These are phyloP conservation scores for Pyricularia grisea DNA, from an alignment of 2,329 filamentous ascomycete genomes.

Conservation along the genomic window DNA sequence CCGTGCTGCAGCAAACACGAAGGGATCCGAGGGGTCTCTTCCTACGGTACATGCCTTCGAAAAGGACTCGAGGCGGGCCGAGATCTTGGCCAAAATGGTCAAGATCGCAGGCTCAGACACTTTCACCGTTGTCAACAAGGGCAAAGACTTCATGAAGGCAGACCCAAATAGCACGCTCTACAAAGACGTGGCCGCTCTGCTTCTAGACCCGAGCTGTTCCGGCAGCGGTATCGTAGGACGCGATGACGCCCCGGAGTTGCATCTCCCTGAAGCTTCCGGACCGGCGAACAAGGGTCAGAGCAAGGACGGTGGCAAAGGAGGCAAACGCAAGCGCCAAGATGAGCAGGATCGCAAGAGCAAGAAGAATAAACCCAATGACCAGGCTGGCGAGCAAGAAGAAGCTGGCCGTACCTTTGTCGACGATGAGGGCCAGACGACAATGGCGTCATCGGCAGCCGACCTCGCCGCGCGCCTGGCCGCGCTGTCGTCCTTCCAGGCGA, in stretches of 20 bases:
- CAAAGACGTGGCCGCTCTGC: conserved; percentile 63
- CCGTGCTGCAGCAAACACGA: conserved; percentile 7
- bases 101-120: conserved; percentile 60
- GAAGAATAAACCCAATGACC: conserved; percentile 10
- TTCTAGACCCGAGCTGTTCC: conserved; percentile 91
- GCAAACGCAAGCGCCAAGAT: conserved; percentile 36
- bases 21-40: not conserved
- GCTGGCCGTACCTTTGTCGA: conserved; percentile 32
- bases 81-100: conserved; percentile 79
- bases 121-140: conserved; percentile 58
- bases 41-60: conserved; percentile 52
- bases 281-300: conserved; percentile 2
- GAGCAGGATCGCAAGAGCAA: conserved; percentile 12
- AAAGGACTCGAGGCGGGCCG: conserved; percentile 60
- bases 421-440: conserved; percentile 45
- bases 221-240: conserved; percentile 90
- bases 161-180: conserved; percentile 56
- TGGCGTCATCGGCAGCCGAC: conserved; percentile 43
- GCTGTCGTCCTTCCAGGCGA: conserved; percentile 73
- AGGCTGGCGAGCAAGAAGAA: conserved; percentile 17
- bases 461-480: conserved; percentile 58
- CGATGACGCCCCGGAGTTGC: conserved; percentile 64
- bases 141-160: conserved; percentile 73
- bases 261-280: conserved; percentile 37
- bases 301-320: conserved; percentile 7